phyloP scores from a whole-genome alignment of 768 basidiomycete species.

The Hygrophorus pudorinus region DNA sequence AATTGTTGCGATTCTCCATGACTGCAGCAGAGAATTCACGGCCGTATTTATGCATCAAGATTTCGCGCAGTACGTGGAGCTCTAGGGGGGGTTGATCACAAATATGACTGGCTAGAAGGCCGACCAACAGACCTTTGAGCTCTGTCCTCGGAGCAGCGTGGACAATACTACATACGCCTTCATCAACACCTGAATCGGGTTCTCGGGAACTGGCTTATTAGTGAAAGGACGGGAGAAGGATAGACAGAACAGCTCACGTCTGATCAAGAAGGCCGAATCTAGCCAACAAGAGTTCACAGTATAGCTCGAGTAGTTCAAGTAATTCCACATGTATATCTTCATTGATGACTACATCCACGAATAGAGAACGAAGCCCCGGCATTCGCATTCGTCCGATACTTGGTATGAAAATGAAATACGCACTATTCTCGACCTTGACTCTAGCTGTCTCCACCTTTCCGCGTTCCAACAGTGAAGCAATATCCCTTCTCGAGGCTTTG shows the following conservation, averaged over 20 bases:
- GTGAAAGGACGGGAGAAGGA: conserved; percentile 9
- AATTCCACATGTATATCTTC: conserved; percentile 83
- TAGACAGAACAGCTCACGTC: conserved; percentile 40
- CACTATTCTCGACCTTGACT: conserved; percentile 79
- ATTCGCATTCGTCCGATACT: not conserved
- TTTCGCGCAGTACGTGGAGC: conserved; percentile 81
- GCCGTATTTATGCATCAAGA: conserved; percentile 94
- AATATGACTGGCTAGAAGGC: not conserved
- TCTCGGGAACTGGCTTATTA: conserved; percentile 48
- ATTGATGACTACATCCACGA: conserved; percentile 50
- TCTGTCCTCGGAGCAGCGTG: conserved; percentile 89
- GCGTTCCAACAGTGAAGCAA: conserved; percentile 69
- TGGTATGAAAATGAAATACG: conserved; percentile 18
- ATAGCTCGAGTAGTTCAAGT: conserved; percentile 86
- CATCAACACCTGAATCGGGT: conserved; percentile 78
- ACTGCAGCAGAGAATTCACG: conserved; percentile 80
- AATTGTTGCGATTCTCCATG: conserved; percentile 74
- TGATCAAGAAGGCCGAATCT: conserved; percentile 89
- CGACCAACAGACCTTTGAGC: conserved; percentile 53
- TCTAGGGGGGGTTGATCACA: conserved; percentile 37
- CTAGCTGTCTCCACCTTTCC: conserved; percentile 78
- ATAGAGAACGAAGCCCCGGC: not conserved
- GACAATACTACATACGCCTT: conserved; percentile 84
- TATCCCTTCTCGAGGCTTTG: conserved; percentile 62
- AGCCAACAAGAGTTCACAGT: conserved; percentile 88